Base-by-base conservation (phyloP, 2,329 filamentous ascomycete genomes). In the Epichloe coenophiala region DNA sequence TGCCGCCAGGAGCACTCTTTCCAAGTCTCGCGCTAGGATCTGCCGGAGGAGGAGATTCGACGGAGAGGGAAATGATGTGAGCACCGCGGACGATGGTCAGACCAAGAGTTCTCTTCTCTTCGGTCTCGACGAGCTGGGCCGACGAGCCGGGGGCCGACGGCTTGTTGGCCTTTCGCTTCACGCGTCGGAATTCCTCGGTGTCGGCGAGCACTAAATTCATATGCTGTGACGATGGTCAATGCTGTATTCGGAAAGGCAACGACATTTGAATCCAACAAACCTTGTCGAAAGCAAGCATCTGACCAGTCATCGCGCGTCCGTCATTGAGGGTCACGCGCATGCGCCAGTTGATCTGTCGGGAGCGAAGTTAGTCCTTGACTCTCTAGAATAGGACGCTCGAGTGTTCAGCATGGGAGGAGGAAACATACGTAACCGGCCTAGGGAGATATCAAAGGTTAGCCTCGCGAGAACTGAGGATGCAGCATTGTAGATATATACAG, bases 191-290 rank as follows among this genome's bases (percentile, higher is more conserved):
- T 69, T 97, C 91, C 78, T 98, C 93, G 59, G 93, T 97, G 65
- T 98, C 93, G 70, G 91, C 93, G 56, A 98, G 86, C 55, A 98
- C 93, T 58, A 98, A 81, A 69, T 98, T 98, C 93, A 98, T 98
- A 71, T 98, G 93, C 89, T 95, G 48, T 41, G 5, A 35, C 33
- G 3, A 37, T 3, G 15, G n/a, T 51, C n/a, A 53, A 31, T 31
- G 27, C 27, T 31, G 40, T 13, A 39, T 13, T 5, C 5, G 12
- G 3, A 12, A 6, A 9, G 15, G 6, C 19, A 23, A 15, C 21
- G 19, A 27, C n/a, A 19, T 15, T 23, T 15, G 8, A 48, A 36
- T 48, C 9, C 53, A 60, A 43, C 21, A 52, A 71, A 91, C 88
- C 81, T 97, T 97, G 71, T 98, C 93, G 64, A 97, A 98, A 50